Percentiles rank a stretch among this genome's conserved stretches.
Evolutionary conservation across 1,284 basidiomycete genomes (phyloP).

Genomic region (Malassezia slooffiae): DNA sequence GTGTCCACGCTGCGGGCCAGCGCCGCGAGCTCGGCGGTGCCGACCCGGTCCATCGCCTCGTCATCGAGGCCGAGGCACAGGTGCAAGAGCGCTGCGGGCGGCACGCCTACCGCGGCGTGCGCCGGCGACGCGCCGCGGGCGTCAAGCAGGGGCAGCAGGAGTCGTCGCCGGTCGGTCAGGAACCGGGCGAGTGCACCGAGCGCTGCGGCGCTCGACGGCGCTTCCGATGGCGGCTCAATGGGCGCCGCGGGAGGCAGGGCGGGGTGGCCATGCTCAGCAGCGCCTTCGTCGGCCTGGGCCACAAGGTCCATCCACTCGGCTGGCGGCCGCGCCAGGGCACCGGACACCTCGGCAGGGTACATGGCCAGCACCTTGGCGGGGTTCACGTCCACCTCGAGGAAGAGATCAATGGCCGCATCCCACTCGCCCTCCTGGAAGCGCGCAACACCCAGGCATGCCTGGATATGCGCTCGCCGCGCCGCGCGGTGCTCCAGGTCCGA

Average conservation of each 20-base stretch:
- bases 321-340: constrained; percentile 60
- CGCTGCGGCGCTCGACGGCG: constrained; percentile 6
- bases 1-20: constrained; percentile 68
- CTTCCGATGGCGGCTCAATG: not conserved
- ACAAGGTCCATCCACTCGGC: constrained; percentile 64
- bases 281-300: not conserved
- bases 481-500: constrained; percentile 56
- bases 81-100: too few species aligned
- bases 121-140: not conserved
- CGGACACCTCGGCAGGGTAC: constrained; percentile 70
- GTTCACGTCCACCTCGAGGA: constrained; percentile 77
- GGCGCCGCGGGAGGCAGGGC: not conserved
- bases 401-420: constrained; percentile 70
- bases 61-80: not conserved
- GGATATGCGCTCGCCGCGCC: constrained; percentile 27
- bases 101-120: not conserved
- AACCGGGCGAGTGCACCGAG: constrained; percentile 41
- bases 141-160: constrained; percentile 38
- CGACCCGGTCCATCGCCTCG: constrained; percentile 20
- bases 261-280: not conserved
- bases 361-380: constrained; percentile 86
- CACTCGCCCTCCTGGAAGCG: constrained; percentile 62
- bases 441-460: constrained; percentile 59
- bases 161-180: constrained; percentile 40
- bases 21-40: constrained; percentile 20